Base-by-base conservation (phyloP, 768 basidiomycete genomes). In the Termitomyces sp. region DNA sequence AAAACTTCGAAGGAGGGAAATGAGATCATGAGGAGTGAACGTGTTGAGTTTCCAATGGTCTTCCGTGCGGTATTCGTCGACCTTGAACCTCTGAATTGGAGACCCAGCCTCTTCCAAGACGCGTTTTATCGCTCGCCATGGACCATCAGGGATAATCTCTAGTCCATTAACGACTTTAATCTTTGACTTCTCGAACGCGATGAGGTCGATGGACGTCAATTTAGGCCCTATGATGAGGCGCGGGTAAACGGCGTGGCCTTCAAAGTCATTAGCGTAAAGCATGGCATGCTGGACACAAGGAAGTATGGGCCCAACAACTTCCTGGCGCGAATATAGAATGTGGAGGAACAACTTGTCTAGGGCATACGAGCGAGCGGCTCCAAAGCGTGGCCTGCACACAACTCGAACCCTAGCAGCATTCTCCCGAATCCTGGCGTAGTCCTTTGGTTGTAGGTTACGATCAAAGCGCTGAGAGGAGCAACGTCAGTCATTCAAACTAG, bases 171-270 rank as follows among this genome's bases (percentile, higher is more conserved):
- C 37, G 39, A 50, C 34, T 39, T 48, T 55, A 34, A 50, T 50
- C 29, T 56, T 56, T 5, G 34, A 48, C 55, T 55, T 37, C 9
- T 46, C 57, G 13, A 46, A 54, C 3, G 52, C 20, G 49, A 55
- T n/a, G 48, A 59, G 37, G 29, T 46, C 44, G n/a, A 59, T 49
- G 15, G 53, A 59, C 20, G 29, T 41, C 33, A 55, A 26, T n/a
- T n/a, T 41, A 20, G 58, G 41, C 5, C 58, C 54, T 22, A 59
- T 50, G 5, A 59, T 55, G 8, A 59, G 58, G 4, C 58, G 58
- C 26, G 58, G 58, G 36, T 59, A 59, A 8, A 59, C 31, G 26
- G 53, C 53, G 10, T 59, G 58, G 13, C 52, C 53, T 22, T 56
- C 48, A 3, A 56, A 56, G 39, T 56, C 55, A 4, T 49, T 50